Evolutionary conservation across 257 asterid genomes (phyloP), one percentile per base, ranked within the genome.

Genomic region (Capsicum chinense): DNA sequence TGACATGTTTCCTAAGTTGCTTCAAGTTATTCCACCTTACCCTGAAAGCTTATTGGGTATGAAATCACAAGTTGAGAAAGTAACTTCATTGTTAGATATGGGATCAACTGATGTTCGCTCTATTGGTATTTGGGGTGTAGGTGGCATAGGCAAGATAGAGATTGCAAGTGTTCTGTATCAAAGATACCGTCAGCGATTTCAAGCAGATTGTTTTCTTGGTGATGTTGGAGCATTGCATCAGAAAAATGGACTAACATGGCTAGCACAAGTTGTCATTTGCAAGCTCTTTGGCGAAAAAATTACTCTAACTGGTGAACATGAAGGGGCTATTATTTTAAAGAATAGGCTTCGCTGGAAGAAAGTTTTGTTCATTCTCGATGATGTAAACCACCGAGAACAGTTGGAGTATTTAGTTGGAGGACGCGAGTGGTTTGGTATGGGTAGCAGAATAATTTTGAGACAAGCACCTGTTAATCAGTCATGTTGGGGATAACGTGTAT

Each of bases 121-220:
- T 14, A 19, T 83, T 54, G 85, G 82, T 4, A 52, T 83, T 14
- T 69, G 82, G 73, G 85, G 85, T 9, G 67, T 82, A 67, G 35
- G 79, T 0, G 79, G 84, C 56, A 82, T 82, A 5, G 79, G 80
- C 33, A 83, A 83, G 39, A 83, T 82, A 83, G 62, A 79, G 17
- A 83, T 57, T 57, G 85, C 71, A 70, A 56, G 26, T 48, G 59
- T 26, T 42, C n/a, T 57, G 2, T 59, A 56, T 8, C 6, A 79
- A 12, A 79, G 1, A 56, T 79, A 35, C 13, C 68, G 17, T 2
- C 64, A 33, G 13, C 58, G 0, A 70, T 83, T 70, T 82, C 80
- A 66, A 2, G 79, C 62, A 7, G 50, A 15, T 68, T 83, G 80
- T 67, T 68, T 48, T 68, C 76, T 83, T 15, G 71, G 15, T 19